Evolutionary conservation across 2,329 filamentous ascomycete genomes (phyloP).

Genomic region (Zymoseptoria brevis): DNA sequence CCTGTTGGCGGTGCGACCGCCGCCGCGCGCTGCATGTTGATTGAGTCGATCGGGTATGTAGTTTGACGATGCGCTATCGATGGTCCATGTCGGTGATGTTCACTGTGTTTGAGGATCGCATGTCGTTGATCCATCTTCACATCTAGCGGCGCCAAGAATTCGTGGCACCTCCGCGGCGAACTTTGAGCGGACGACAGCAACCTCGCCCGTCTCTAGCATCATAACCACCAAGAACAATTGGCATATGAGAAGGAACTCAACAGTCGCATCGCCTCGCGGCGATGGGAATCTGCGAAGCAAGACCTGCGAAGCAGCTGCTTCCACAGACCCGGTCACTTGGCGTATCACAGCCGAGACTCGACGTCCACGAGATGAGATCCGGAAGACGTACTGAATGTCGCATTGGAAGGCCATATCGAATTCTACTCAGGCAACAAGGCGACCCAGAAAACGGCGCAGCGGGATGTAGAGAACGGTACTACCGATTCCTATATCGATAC

Average conservation of each 20-base stretch:
- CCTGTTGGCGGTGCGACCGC: conserved; percentile 28
- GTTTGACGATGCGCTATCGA: not conserved
- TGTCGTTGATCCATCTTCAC: not conserved
- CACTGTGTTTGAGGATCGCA: not conserved
- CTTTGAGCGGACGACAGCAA: too few relatives aligned
- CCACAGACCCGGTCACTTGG: too few relatives aligned
- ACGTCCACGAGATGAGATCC: too few relatives aligned
- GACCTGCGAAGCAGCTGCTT: too few relatives aligned
- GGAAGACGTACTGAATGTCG: not conserved
- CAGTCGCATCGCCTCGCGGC: too few relatives aligned
- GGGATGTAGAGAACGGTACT: too few relatives aligned
- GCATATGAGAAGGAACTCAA: not conserved
- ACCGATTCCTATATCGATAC: too few relatives aligned
- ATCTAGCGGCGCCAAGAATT: not conserved
- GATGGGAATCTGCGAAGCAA: too few relatives aligned
- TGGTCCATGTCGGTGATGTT: not conserved
- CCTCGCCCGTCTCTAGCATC: not conserved
- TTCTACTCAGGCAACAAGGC: not conserved
- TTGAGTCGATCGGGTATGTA: not conserved
- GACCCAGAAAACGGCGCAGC: too few relatives aligned
- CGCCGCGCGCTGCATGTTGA: not conserved
- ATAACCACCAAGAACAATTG: too few relatives aligned
- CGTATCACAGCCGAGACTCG: too few relatives aligned
- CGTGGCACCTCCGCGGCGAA: not conserved
- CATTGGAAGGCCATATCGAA: not conserved